phyloP scores from a whole-genome alignment of 495 filamentous ascomycete genomes.

The Penicillium psychrofluorescens region DNA sequence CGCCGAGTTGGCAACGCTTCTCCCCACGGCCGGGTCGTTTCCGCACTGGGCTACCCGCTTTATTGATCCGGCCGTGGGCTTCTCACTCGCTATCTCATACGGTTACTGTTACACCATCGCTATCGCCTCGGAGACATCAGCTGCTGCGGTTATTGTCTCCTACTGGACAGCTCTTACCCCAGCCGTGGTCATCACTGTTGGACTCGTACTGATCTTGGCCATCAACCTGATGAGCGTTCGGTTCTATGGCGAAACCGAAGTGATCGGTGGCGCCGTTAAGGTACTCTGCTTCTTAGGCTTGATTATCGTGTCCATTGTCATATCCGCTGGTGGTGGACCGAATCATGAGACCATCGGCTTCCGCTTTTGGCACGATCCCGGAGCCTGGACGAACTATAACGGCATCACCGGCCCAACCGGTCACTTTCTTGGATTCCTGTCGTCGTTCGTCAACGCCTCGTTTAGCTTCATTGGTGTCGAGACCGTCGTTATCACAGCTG shows the following conservation, averaged over 20 bases:
- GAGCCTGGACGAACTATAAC: conserved; percentile 31
- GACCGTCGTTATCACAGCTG: conserved; percentile 70
- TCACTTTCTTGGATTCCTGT: conserved; percentile 39
- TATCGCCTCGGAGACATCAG: conserved; percentile 63
- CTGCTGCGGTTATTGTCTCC: conserved; percentile 63
- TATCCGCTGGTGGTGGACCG: conserved; percentile 60
- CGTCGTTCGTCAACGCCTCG: conserved; percentile 38
- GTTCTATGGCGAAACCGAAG: conserved; percentile 69
- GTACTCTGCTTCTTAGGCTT: conserved; percentile 68
- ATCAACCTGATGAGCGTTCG: conserved; percentile 64
- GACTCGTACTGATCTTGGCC: conserved; percentile 57
- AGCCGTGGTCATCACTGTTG: conserved; percentile 64
- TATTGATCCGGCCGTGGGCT: conserved; percentile 61
- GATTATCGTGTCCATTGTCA: conserved; percentile 59
- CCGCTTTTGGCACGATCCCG: conserved; percentile 53
- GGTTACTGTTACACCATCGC: conserved; percentile 53
- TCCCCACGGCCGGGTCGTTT: conserved; percentile 67
- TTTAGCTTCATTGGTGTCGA: conserved; percentile 57
- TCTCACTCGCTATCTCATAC: conserved; percentile 52
- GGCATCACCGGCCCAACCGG: conserved; percentile 27
- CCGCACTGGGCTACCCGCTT: conserved; percentile 69
- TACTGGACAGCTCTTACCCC: conserved; percentile 52
- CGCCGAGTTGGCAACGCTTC: conserved; percentile 68
- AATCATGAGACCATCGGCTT: conserved; percentile 60
- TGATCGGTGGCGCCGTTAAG: conserved; percentile 66